Evolutionary conservation across 345 rosid species (phyloP).

Genomic region (Laguncularia racemosa): DNA sequence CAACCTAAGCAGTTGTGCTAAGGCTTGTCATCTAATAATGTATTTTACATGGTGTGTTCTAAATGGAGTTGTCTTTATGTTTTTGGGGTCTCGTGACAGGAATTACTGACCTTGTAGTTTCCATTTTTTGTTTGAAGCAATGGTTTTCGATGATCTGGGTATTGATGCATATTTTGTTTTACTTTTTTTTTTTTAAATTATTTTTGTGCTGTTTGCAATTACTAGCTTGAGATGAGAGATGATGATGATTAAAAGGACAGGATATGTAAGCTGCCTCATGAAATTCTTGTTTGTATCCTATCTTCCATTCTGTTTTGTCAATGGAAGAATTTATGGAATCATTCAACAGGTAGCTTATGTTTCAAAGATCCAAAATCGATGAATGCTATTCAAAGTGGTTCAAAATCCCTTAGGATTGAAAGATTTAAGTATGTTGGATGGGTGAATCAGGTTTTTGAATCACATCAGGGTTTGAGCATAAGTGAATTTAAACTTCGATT

Average conservation of each 20-base stretch:
- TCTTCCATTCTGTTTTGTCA: no score
- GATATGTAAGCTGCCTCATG: slow-evolving; percentile 5
- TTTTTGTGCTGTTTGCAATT: slow-evolving; percentile 5
- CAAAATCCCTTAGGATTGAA: background rate
- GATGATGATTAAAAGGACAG: background rate
- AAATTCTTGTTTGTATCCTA: slow-evolving; percentile 3
- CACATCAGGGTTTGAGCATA: background rate
- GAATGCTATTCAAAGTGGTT: background rate
- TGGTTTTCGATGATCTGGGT: no score
- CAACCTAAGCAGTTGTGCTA: no score
- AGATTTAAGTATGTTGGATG: slow-evolving; percentile 6
- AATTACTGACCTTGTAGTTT: no score
- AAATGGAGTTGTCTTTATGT: no score
- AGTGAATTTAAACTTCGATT: slow-evolving; percentile 1
- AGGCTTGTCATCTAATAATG: no score
- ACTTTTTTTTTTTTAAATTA: slow-evolving; percentile 3
- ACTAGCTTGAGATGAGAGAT: slow-evolving; percentile 4
- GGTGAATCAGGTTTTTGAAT: slow-evolving; percentile 5
- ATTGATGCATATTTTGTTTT: background rate
- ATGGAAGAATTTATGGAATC: slow-evolving; percentile 5
- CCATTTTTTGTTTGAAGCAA: no score
- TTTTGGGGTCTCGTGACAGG: no score
- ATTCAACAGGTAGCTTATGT: slow-evolving; percentile 1
- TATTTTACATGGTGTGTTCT: no score
- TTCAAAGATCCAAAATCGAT: background rate